Percentiles rank a stretch among this genome's conserved stretches.
Evolutionary conservation across 2,329 filamentous ascomycete genomes (phyloP).

Genomic region (Periconia macrospinosa): DNA sequence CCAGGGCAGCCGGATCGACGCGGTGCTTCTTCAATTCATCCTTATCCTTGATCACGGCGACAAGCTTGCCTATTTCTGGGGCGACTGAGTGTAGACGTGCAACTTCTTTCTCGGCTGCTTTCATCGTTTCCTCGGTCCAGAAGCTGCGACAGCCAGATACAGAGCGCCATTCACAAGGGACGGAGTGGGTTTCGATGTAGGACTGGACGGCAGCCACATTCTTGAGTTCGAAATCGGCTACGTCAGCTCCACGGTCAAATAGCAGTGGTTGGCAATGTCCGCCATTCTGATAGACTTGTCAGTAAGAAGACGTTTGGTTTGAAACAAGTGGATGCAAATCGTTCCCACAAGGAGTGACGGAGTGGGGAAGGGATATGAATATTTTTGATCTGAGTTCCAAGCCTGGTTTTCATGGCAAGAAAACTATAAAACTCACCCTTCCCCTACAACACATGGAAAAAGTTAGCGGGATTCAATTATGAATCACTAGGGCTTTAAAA

Average conservation of each 20-base stretch:
- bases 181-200: constrained; percentile 58
- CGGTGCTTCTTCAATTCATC: constrained; percentile 56
- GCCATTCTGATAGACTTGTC: constrained; percentile 44
- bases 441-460: too few relatives aligned
- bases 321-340: too few relatives aligned
- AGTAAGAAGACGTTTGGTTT: too few relatives aligned
- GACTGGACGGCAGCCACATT: constrained; percentile 65
- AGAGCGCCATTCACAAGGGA: constrained; percentile 71
- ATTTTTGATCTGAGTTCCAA: too few relatives aligned
- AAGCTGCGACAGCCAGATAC: constrained; percentile 67
- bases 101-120: constrained; percentile 55
- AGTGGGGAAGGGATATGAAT: too few relatives aligned
- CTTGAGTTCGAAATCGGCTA: constrained; percentile 71
- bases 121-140: constrained; percentile 59
- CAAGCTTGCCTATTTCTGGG: constrained; percentile 58
- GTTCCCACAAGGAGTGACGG: too few relatives aligned
- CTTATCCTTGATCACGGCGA: constrained; percentile 45
- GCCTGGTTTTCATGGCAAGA: too few relatives aligned
- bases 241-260: constrained; percentile 61
- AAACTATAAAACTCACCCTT: constrained; percentile 57
- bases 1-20: constrained; percentile 50
- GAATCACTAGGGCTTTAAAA: too few relatives aligned
- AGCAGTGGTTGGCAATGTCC: constrained; percentile 74
- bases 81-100: constrained; percentile 52
- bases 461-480: too few relatives aligned